phyloP scores from a whole-genome alignment of 208 protist species.

The Borovskyia barvae region DNA sequence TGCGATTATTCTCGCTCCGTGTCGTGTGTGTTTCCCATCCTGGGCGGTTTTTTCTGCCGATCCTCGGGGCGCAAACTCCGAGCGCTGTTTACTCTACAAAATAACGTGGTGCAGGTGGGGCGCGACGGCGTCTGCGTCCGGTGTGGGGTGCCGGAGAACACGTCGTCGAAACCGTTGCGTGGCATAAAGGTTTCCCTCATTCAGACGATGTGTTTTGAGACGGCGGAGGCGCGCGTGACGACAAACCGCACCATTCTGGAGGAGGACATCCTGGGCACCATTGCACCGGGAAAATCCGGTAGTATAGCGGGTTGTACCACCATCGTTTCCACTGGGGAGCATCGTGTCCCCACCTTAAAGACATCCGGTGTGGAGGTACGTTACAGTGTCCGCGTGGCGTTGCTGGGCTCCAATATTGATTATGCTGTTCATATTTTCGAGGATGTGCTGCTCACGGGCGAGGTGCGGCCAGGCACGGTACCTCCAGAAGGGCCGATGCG shows the following conservation, averaged over 20 bases:
- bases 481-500: conserved; percentile 9
- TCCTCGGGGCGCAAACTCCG: conserved; percentile 4
- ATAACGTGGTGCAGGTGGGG: conserved; percentile 1
- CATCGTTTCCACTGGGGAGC: neutral
- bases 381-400: conserved; percentile 23
- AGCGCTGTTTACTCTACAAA: conserved; percentile 1
- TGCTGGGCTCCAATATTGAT: conserved; percentile 1
- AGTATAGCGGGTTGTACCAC: neutral
- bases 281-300: conserved; percentile 1
- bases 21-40: neutral
- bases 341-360: conserved; percentile 20
- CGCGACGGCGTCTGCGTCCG: conserved; percentile 4
- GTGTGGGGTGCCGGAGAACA: conserved; percentile 16
- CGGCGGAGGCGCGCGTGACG: conserved; percentile 14
- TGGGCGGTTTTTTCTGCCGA: conserved; percentile 4
- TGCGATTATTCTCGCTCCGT: no score
- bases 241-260: conserved; percentile 3
- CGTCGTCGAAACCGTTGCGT: conserved; percentile 6
- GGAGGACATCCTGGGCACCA: neutral
- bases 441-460: conserved; percentile 5
- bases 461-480: neutral
- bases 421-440: conserved; percentile 22
- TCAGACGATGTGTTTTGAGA: conserved; percentile 24
- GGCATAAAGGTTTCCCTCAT: conserved; percentile 10
- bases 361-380: conserved; percentile 22